A percentile compares a stretch with the other conserved stretches of the same genome.
Evolutionary conservation across 1,284 basidiomycete species (phyloP).

Genomic region (Leccinum griseonigrum): DNA sequence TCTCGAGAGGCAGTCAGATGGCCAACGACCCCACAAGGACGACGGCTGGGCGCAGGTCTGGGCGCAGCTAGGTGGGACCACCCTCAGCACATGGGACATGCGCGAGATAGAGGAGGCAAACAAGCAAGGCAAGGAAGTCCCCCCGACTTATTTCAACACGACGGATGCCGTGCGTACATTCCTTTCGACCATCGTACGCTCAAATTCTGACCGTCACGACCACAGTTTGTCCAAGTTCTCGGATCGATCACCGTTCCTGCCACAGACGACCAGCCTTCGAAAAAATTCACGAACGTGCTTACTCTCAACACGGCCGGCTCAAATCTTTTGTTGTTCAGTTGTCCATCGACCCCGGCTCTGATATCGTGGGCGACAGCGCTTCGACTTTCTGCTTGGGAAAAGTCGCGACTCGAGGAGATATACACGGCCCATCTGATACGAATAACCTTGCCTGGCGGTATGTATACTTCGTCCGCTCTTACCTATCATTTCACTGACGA

Average conservation of each 20-base stretch:
- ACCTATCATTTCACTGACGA: constrained; percentile 4
- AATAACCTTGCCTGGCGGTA: constrained; percentile 58
- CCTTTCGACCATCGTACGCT: neutral
- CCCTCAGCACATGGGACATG: constrained; percentile 91
- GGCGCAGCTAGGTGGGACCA: constrained; percentile 92
- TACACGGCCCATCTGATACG: constrained; percentile 94
- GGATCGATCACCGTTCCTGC: constrained; percentile 68
- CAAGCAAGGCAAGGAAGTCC: constrained; percentile 76
- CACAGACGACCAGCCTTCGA: constrained; percentile 43
- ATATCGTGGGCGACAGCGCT: constrained; percentile 92
- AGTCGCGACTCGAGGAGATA: constrained; percentile 93
- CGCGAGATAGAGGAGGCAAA: constrained; percentile 79
- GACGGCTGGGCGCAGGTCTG: constrained; percentile 92
- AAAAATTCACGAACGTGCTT: constrained; percentile 76
- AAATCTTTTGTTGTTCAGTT: constrained; percentile 89
- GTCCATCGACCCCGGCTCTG: constrained; percentile 67
- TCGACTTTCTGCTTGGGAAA: constrained; percentile 92
- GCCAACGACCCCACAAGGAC: constrained; percentile 67
- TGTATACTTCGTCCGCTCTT: constrained; percentile 25
- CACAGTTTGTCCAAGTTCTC: constrained; percentile 69
- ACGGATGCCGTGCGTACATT: constrained; percentile 73
- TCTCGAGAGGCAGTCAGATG: constrained; percentile 75
- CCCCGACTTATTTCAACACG: constrained; percentile 83
- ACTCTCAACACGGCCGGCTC: constrained; percentile 94
- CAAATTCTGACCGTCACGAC: constrained; percentile 6